A percentile compares a stretch with the other conserved stretches of the same genome.
Conservation (phyloP, 768 basidiomycete species). For the Leucocoprinus sp. region DNA sequence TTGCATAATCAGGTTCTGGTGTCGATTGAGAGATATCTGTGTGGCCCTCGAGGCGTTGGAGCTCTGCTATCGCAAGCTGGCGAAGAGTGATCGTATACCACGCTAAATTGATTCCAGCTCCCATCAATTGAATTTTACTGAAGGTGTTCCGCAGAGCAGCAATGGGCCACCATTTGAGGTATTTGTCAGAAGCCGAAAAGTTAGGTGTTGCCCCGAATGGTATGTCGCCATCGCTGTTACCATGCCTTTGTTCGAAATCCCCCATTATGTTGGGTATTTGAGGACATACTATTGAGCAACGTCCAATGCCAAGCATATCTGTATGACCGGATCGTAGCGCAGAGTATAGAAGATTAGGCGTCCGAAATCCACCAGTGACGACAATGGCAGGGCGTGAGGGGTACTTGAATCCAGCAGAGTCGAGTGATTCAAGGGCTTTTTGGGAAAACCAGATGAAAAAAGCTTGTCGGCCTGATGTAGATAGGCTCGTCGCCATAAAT, state of each 20-base stretch:
- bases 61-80: slow-evolving; percentile 28
- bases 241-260: slow-evolving; percentile 15
- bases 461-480: slow-evolving; percentile 43
- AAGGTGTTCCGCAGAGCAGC: slow-evolving; percentile 25
- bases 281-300: slow-evolving; percentile 57
- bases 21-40: background rate
- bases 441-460: slow-evolving; percentile 67
- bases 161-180: slow-evolving; percentile 16
- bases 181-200: slow-evolving; percentile 14
- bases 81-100: slow-evolving; percentile 65
- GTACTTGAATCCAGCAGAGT: slow-evolving; percentile 14
- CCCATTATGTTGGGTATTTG: slow-evolving; percentile 40
- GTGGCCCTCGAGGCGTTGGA: slow-evolving; percentile 9
- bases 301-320: slow-evolving; percentile 71
- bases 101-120: slow-evolving; percentile 52
- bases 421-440: slow-evolving; percentile 39
- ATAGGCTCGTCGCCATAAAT: slow-evolving; percentile 27
- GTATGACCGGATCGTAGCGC: slow-evolving; percentile 51
- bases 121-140: slow-evolving; percentile 49
- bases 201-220: slow-evolving; percentile 35
- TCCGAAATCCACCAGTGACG: slow-evolving; percentile 74
- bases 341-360: slow-evolving; percentile 43
- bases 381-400: slow-evolving; percentile 50
- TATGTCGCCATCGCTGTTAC: slow-evolving; percentile 15
- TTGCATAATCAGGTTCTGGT: background rate